phyloP scores from a whole-genome alignment of 495 filamentous ascomycete species.

The Podospora didyma region DNA sequence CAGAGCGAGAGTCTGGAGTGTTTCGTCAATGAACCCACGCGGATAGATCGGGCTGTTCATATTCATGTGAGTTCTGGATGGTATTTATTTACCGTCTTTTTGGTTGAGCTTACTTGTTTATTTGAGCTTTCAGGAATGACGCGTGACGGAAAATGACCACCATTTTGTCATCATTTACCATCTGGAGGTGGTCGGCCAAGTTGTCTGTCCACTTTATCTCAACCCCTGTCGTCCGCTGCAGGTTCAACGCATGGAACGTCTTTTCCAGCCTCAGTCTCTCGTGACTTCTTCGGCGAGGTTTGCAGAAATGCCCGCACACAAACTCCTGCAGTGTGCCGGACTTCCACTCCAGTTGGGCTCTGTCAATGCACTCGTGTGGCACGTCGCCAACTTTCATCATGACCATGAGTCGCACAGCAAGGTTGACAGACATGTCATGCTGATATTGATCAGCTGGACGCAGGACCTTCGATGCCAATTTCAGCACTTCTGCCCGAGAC shows the following conservation, averaged over 20 bases:
- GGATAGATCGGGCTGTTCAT: too few relatives aligned
- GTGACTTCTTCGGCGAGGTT: neutral
- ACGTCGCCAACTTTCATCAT: constrained; percentile 1
- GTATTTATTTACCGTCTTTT: neutral
- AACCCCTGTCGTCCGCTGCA: neutral
- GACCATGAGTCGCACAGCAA: neutral
- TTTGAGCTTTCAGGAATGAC: neutral
- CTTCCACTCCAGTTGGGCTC: neutral
- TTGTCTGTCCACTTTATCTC: neutral
- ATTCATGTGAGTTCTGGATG: too few relatives aligned
- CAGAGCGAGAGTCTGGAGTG: neutral
- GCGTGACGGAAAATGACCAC: neutral
- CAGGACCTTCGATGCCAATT: too few relatives aligned
- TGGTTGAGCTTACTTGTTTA: too few relatives aligned
- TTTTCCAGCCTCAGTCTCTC: neutral
- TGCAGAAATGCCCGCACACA: too few relatives aligned
- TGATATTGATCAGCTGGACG: too few relatives aligned
- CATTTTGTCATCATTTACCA: neutral
- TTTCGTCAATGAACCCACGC: neutral
- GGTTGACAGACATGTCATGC: neutral
- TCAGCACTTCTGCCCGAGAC: too few relatives aligned
- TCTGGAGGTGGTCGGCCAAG: neutral
- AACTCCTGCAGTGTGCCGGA: too few relatives aligned
- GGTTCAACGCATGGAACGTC: constrained; percentile 1
- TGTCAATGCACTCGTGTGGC: neutral